Percentiles rank a stretch among this genome's conserved stretches.
Evolutionary conservation across 805 yeast species (phyloP).

Genomic region (Ogataea henricii): DNA sequence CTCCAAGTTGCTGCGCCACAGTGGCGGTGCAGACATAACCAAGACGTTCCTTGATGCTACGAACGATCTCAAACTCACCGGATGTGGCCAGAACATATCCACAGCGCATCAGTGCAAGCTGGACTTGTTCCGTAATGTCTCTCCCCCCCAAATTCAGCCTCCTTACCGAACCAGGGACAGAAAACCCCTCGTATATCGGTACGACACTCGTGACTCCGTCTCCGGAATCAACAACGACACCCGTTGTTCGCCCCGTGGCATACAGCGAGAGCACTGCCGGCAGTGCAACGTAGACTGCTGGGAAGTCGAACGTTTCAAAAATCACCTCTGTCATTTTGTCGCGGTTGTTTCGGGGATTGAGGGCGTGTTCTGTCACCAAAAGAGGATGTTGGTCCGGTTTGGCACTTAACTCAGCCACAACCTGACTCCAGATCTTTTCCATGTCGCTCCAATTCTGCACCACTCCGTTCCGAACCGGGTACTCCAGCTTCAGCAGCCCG

Average conservation of each 20-base stretch:
- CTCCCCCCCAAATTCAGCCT: conserved; percentile 84
- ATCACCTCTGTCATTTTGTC: conserved; percentile 62
- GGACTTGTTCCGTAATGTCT: conserved; percentile 78
- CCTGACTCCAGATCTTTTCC: conserved; percentile 78
- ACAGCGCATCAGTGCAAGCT: conserved; percentile 60
- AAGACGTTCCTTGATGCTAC: conserved; percentile 72
- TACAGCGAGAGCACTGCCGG: conserved; percentile 84
- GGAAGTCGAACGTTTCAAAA: conserved; percentile 73
- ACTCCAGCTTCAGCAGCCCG: conserved; percentile 69
- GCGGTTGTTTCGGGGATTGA: conserved; percentile 67
- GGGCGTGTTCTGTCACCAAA: conserved; percentile 84
- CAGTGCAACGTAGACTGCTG: conserved; percentile 70
- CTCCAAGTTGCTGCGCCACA: conserved; percentile 11
- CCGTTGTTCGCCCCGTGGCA: conserved; percentile 89
- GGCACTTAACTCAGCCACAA: conserved; percentile 53
- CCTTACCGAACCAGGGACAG: conserved; percentile 69
- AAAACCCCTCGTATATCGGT: conserved; percentile 88
- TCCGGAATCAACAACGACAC: conserved; percentile 87
- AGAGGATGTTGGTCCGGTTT: conserved; percentile 78
- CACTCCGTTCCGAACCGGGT: conserved; percentile 81
- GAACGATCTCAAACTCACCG: conserved; percentile 80
- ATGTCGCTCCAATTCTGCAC: conserved; percentile 84
- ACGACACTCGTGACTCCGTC: conserved; percentile 90
- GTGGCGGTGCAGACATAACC: conserved; percentile 55
- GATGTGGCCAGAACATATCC: conserved; percentile 70